Evolutionary conservation across 164 flowering plant species (phyloP).

Genomic region (Protea cynaroides): DNA sequence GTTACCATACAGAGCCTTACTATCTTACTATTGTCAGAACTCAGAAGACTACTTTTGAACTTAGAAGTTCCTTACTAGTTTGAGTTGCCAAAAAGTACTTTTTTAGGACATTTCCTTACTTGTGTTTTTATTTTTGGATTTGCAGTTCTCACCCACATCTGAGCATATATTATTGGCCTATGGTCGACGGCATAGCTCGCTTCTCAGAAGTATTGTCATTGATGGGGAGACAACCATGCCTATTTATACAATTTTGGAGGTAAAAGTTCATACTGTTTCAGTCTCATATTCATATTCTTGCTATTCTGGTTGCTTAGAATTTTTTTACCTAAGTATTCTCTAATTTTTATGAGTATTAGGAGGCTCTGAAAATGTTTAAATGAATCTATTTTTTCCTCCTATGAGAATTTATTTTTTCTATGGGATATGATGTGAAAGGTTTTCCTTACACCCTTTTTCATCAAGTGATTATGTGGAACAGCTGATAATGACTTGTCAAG

Average conservation of each 20-base stretch:
- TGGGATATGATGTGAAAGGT: neutral
- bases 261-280: slow-evolving; percentile 14
- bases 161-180: slow-evolving; percentile 89
- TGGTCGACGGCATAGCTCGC: slow-evolving; percentile 93
- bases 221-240: slow-evolving; percentile 77
- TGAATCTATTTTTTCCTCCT: neutral
- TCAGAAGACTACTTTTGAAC: neutral
- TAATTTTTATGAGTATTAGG: neutral
- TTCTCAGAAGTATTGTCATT: slow-evolving; percentile 82
- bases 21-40: neutral
- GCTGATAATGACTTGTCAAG: no score
- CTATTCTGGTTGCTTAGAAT: neutral
- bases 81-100: no score
- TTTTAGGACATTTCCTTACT: no score
- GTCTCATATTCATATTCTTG: neutral
- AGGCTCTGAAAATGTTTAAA: neutral
- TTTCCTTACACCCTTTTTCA: no score
- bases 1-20: no score
- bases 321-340: neutral
- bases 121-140: slow-evolving; percentile 10
- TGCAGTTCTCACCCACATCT: slow-evolving; percentile 98
- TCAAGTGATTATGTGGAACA: no score
- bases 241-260: slow-evolving; percentile 90
- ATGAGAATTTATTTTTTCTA: neutral
- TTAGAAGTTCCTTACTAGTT: no score